Base-by-base conservation (phyloP, 176 grass and related monocot species). In the Carex parvula region DNA sequence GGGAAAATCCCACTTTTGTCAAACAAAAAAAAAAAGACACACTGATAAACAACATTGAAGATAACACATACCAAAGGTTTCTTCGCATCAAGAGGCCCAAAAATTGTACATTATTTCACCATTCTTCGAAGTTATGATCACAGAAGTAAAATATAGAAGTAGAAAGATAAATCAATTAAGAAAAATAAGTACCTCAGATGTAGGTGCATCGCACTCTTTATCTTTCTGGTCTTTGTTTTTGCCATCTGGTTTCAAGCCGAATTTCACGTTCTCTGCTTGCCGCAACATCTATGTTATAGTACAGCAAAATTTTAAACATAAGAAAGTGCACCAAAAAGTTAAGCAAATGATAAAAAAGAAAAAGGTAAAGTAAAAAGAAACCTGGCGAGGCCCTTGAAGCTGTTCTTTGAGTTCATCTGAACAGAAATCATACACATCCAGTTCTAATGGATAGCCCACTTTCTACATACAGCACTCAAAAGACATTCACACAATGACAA, bases 391-490 rank as follows among this genome's bases (percentile, higher is more conserved):
- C 82, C 79, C 81, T 86, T 96, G 90, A 77, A 99, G 97, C 71
- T 92, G 91, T 88, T 92, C 88, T 82, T 91, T 89, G 80, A 96
- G 91, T 84, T 96, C 97, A 92, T 99, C 93, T 24, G 97, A 96
- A 84, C 97, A 99, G 5, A 99, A 93, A n/a, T 99, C 97, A 41
- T 99, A 99, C 58, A 96, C 97, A 94, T 99, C 97, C 29, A 99
- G 86, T 87, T 99, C 93, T 87, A 99, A 83, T 39, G 97, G 97
- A 69, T 96, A 99, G 85, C 91, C 91, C 68, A 99, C 97, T 99
- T 99, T 99, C 97, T 99, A 84, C 53, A 55, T 52, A 77, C 10
- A 91, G n/a, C 67, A 81, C 67, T 24, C 81, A 84, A 60, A 57
- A 64, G 59, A 62, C 14, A 20, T 83, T 84, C 63, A 79, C 56